These are phyloP conservation scores for Solanum chaucha DNA, from an alignment of 257 asterid species.

Conservation along the genomic window DNA sequence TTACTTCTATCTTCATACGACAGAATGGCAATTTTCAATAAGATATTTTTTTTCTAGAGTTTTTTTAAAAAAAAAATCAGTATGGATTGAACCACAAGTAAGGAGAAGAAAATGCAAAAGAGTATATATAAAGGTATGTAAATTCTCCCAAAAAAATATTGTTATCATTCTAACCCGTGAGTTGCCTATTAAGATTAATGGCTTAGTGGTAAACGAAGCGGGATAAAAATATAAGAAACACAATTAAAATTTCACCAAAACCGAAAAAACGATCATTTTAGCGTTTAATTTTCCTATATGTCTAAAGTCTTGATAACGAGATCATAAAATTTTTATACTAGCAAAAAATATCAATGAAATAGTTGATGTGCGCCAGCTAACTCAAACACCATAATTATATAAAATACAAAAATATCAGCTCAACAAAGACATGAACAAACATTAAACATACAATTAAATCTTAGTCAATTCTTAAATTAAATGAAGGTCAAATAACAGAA, in stretches of 20 bases:
- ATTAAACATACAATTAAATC: no score
- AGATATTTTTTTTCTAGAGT: no score
- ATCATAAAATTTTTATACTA: not conserved
- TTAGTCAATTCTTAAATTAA: no score
- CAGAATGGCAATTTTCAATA: no score
- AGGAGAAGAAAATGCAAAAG: not conserved
- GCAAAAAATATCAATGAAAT: not conserved
- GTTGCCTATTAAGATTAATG: not conserved
- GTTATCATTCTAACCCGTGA: not conserved
- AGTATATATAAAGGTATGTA: not conserved
- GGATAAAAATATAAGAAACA: not conserved
- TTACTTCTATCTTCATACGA: no score
- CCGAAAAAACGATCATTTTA: not conserved
- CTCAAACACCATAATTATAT: not conserved
- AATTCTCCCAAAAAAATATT: not conserved
- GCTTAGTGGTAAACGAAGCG: not conserved
- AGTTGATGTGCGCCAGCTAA: rapidly evolving
- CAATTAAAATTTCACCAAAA: not conserved
- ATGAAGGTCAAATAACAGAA: no score
- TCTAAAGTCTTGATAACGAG: not conserved
- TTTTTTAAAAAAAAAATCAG: no score
- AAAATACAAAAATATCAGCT: not conserved
- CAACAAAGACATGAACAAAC: not conserved
- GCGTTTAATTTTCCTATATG: rapidly evolving
- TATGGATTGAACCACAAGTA: not conserved